Base-by-base conservation (phyloP, 1,284 basidiomycete genomes). In the Ustilago loliicola region DNA sequence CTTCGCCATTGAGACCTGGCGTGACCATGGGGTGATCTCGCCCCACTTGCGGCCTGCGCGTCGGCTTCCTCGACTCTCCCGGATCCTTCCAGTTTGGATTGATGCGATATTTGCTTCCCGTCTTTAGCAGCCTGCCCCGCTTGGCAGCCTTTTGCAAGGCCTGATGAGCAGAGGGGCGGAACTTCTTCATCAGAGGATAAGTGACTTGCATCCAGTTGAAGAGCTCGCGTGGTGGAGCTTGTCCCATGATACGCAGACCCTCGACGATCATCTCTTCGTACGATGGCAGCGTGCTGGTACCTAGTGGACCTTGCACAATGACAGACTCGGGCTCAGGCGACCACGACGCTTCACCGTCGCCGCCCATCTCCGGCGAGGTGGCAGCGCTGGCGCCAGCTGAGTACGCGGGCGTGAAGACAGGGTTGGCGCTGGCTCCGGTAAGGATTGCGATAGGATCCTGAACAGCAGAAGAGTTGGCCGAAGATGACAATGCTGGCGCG, bases 211-310 rank as follows among this genome's bases (percentile, higher is more conserved):
- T 84, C 80, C 81, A 83, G 57, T 81, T 78, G 63, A 80, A 82
- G 6, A 83, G 73, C 36, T 71, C 77, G 32, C 81, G 77, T 11
- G 81, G 81, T 36, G 81, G 81, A 13, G 82, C 69, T 54, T 80
- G 67, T 59, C 79, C 77, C 61, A 80, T 77, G 27, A 73, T 63
- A 40, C 73, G 76, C 21, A 83, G 65, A 36, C 80, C 82, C 55
- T 83, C 82, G 60, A 82, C 77, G 21, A 83, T 80, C 82, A 83
- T 83, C 64, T 83, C 82, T 45, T 83, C 82, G 58, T 83, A 83
- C 42, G 81, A 83, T 23, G 81, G 81, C 25, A 83, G 65, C 25
- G 78, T 78, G 69, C 78, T 80, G 25, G 80, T 80, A 50, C 75
- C 75, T 25, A 72, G 32, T 11, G 70, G 75, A 30, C 75, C 75